Evolutionary conservation across 495 filamentous ascomycete genomes (phyloP), one percentile per base, ranked within the genome.

Genomic region (Aspergillus cristatus): DNA sequence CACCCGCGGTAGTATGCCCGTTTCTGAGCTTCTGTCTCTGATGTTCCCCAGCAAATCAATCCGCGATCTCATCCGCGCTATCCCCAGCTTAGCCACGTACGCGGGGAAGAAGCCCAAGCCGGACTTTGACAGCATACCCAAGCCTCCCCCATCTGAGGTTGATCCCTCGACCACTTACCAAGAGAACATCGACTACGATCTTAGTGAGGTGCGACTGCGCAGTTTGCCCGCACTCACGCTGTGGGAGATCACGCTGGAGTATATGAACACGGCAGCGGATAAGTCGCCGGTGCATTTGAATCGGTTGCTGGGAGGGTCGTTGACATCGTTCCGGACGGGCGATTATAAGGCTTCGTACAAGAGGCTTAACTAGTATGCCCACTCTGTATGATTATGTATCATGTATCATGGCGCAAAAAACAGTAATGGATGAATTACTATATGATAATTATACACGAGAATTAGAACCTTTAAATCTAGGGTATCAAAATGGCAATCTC

Each of bases 121-220:
- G 8, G 53, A 55, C 8, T 51, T 38, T 25, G 59, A 58, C 28
- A 13, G 28, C 13, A 37, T 42, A 0, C 43, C 46, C 11, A 51
- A 54, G 32, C 41, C 51, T 48, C 25, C 36, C 35, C 29, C 7
- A 28, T 18, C n/a, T 22, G 15, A 32, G 24, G 16, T 25, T 2
- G 57, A 63, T 26, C 47, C 60, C 0, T 36, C 34, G 1, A n/a
- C 36, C 3, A 47, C 41, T 25, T 62, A 50, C 45, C 58, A 63
- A 33, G 52, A 55, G 14, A 59, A 62, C 18, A 37, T 65, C 3
- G 51, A 66, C 28, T 68, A 66, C 39, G 62, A 66, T 26, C 37
- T 68, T 0, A 53, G 41, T n/a, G 47, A 47, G 1, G 40, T 52
- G 12, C 54, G 54, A n/a, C 7, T 55, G 2, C 54, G 54, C 1